Conservation (phyloP, 2,329 filamentous ascomycete species). For the Fusarium sacchari region DNA sequence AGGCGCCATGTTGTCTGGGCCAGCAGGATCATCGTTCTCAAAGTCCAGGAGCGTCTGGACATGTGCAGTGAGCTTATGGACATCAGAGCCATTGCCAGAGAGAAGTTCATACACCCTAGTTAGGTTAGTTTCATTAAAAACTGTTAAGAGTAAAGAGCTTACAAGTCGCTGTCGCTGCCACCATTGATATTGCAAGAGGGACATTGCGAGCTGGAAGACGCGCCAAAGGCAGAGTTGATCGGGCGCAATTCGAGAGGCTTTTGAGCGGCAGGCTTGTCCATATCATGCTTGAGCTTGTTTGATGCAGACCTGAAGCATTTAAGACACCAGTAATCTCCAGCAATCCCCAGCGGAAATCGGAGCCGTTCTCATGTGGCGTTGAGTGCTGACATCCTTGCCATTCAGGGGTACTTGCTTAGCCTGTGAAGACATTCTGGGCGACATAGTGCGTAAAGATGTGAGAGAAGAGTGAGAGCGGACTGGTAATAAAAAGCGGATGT, state of each 20-base stretch:
- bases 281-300: not conserved
- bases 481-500: not conserved
- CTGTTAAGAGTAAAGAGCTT: not conserved
- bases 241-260: not conserved
- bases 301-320: not conserved
- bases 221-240: not conserved
- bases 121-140: not conserved
- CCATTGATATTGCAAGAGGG: not conserved
- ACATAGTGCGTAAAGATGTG: not conserved
- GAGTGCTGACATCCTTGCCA: not conserved
- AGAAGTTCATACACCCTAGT: not conserved
- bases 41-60: not conserved
- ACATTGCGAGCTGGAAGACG: not conserved
- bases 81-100: not conserved
- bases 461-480: not conserved
- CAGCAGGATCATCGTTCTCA: not conserved
- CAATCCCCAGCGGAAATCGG: not conserved
- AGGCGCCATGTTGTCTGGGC: too few relatives aligned
- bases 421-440: not conserved
- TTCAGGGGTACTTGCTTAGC: not conserved
- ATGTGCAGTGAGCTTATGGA: not conserved
- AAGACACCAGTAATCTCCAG: not conserved
- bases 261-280: not conserved
- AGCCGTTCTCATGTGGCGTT: not conserved
- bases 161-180: not conserved